phyloP scores from a whole-genome alignment of 225 moss, liverwort and hornwort species.

The Pseudisothecium myosuroides region DNA sequence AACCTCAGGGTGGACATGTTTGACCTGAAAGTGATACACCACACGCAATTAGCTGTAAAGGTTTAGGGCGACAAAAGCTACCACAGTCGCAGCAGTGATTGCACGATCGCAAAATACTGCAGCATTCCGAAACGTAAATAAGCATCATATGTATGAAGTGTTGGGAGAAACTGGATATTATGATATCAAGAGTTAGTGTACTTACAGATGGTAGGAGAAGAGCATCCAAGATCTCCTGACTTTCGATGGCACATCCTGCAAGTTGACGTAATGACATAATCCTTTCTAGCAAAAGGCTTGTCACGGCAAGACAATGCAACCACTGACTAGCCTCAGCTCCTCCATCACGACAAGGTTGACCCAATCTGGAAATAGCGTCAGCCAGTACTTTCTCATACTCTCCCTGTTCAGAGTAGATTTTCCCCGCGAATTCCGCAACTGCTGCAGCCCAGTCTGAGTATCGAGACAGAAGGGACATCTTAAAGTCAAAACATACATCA shows the following conservation, averaged over 20 bases:
- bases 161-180: background rate
- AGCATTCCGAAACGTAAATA: background rate
- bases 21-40: constrained; percentile 42
- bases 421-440: constrained; percentile 67
- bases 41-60: background rate
- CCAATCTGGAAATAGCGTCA: constrained; percentile 57
- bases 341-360: constrained; percentile 90
- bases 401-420: constrained; percentile 74
- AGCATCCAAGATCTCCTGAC: constrained; percentile 79
- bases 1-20: constrained; percentile 76
- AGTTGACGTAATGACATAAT: constrained; percentile 61
- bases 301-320: constrained; percentile 84
- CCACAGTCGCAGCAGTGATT: background rate
- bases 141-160: background rate
- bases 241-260: constrained; percentile 49
- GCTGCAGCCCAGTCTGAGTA: constrained; percentile 69
- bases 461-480: background rate
- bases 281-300: constrained; percentile 66
- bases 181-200: background rate
- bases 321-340: constrained; percentile 84
- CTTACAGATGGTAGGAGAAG: constrained; percentile 81
- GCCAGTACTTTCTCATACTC: constrained; percentile 75
- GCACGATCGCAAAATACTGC: background rate
- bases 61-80: background rate
- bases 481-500: background rate